These are phyloP conservation scores for Cyanodermella asteris DNA, from an alignment of 2,329 filamentous ascomycete species.

Conservation along the genomic window DNA sequence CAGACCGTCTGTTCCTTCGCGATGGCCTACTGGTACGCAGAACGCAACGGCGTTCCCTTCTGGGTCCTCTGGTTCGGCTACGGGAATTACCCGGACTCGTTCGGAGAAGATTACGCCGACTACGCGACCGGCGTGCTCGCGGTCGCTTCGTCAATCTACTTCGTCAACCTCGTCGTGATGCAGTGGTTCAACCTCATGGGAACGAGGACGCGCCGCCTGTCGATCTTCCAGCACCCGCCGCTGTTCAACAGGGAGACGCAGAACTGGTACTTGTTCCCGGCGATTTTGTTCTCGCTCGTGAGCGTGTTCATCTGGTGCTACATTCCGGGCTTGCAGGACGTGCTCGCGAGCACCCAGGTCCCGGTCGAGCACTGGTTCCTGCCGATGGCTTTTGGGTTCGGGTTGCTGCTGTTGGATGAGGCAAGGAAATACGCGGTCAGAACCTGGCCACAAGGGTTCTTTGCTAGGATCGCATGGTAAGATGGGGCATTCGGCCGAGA, in stretches of 20 bases:
- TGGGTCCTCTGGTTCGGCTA: slow-evolving; percentile 45
- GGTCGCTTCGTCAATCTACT: slow-evolving; percentile 52
- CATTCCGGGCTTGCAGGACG: slow-evolving; percentile 38
- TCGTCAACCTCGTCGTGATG: slow-evolving; percentile 63
- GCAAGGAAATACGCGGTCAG: slow-evolving; percentile 40
- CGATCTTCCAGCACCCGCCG: slow-evolving; percentile 52
- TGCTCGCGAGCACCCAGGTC: slow-evolving; percentile 38
- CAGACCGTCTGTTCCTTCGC: slow-evolving; percentile 44
- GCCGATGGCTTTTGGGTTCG: slow-evolving; percentile 48
- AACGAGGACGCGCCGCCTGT: slow-evolving; percentile 40
- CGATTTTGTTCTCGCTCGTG: slow-evolving; percentile 44
- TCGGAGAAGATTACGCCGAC: too few species aligned
- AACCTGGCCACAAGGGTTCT: slow-evolving; percentile 31
- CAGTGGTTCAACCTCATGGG: slow-evolving; percentile 50
- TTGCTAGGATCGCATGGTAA: slow-evolving; percentile 44
- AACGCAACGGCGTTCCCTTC: slow-evolving; percentile 43
- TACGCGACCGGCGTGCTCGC: slow-evolving; percentile 35
- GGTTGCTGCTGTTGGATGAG: slow-evolving; percentile 44
- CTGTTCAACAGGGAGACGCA: slow-evolving; percentile 40
- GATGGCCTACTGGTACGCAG: slow-evolving; percentile 45
- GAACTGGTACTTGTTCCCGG: slow-evolving; percentile 48
- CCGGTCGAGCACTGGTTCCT: slow-evolving; percentile 58
- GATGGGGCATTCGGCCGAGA: too few species aligned
- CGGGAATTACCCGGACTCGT: slow-evolving; percentile 29
- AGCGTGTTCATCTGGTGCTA: slow-evolving; percentile 50